phyloP scores from a whole-genome alignment of 75 land plant species.

The Cupressus sempervirens region DNA sequence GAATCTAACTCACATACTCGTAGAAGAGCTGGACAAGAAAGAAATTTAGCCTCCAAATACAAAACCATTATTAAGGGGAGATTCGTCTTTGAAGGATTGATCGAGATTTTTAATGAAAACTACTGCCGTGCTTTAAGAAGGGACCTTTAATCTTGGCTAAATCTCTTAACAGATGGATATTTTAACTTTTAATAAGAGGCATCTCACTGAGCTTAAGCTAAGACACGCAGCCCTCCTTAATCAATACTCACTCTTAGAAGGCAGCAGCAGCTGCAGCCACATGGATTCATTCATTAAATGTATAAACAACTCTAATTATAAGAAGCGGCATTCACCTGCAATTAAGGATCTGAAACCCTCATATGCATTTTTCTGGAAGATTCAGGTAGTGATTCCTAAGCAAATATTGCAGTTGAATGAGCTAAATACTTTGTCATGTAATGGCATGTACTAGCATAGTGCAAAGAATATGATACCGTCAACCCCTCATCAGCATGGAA shows the following conservation, averaged over 20 bases:
- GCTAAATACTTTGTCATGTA: neutral
- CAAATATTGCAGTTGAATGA: neutral
- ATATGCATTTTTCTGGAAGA: constrained; percentile 1
- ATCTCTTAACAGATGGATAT: neutral
- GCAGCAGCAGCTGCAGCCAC: neutral
- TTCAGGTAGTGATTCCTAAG: neutral
- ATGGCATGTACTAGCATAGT: neutral
- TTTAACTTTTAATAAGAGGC: neutral
- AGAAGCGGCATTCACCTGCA: constrained; percentile 3
- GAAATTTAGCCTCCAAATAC: neutral
- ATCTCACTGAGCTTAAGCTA: neutral
- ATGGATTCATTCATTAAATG: neutral
- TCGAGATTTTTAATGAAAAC: neutral
- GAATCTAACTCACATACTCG: neutral
- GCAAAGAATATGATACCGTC: neutral
- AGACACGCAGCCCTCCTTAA: neutral
- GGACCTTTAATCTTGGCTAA: neutral
- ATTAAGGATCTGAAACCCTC: neutral
- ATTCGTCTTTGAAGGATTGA: neutral
- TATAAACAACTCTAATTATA: neutral
- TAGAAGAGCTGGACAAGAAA: neutral
- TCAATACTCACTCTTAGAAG: neutral
- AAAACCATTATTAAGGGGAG: neutral
- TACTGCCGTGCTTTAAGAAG: neutral
- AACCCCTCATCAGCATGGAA: neutral